Evolutionary conservation across 257 asterid species (phyloP).

Genomic region (Coffea canephora): DNA sequence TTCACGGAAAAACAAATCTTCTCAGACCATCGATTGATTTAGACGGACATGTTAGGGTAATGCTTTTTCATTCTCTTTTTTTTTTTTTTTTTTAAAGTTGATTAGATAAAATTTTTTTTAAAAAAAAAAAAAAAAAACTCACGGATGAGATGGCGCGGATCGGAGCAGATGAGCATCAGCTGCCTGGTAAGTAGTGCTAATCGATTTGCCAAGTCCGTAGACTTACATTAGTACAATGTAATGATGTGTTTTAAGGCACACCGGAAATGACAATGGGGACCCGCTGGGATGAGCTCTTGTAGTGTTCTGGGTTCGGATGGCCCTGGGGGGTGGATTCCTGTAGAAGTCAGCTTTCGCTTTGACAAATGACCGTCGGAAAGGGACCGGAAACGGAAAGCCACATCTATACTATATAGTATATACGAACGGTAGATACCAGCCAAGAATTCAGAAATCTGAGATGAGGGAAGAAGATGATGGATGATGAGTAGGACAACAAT

Average conservation of each 20-base stretch:
- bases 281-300: background rate
- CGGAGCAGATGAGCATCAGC: background rate
- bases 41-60: no score
- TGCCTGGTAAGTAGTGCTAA: background rate
- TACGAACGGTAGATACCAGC: background rate
- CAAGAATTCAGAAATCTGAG: background rate
- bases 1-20: no score
- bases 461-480: background rate
- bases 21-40: no score
- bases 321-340: no score
- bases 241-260: background rate
- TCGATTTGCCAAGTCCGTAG: background rate
- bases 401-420: no score
- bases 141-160: background rate
- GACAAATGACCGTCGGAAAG: background rate
- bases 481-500: constrained; percentile 7
- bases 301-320: no score
- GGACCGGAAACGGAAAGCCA: background rate
- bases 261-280: background rate
- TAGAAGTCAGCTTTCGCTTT: constrained; percentile 11
- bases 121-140: background rate
- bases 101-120: background rate
- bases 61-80: no score
- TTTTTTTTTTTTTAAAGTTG: no score
- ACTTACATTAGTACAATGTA: no score